A percentile compares a stretch with the other conserved stretches of the same genome.
Conservation (phyloP, 768 basidiomycete species). For the Kwoniella dendrophila region DNA sequence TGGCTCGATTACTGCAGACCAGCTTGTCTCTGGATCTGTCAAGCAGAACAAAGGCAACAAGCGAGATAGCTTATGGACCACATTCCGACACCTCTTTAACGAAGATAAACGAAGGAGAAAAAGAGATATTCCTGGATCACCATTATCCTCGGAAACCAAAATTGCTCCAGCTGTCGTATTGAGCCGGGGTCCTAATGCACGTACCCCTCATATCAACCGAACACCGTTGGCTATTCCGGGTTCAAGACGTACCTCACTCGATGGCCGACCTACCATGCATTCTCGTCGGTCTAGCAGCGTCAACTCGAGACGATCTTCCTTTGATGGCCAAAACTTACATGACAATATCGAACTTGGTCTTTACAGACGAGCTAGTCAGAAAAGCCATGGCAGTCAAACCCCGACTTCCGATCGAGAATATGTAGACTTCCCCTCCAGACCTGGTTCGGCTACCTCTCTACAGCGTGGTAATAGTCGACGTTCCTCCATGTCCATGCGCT, state of each 20-base stretch:
- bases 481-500: slow-evolving; percentile 72
- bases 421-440: slow-evolving; percentile 62
- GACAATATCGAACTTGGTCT: slow-evolving; percentile 62
- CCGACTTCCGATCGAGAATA: slow-evolving; percentile 74
- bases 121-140: slow-evolving; percentile 55
- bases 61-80: slow-evolving; percentile 76
- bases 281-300: slow-evolving; percentile 89
- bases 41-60: slow-evolving; percentile 59
- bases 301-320: slow-evolving; percentile 75
- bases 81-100: slow-evolving; percentile 89
- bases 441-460: slow-evolving; percentile 83
- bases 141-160: slow-evolving; percentile 15
- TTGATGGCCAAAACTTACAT: slow-evolving; percentile 61
- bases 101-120: slow-evolving; percentile 82
- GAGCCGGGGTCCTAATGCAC: slow-evolving; percentile 35
- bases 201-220: slow-evolving; percentile 38
- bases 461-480: slow-evolving; percentile 55
- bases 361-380: slow-evolving; percentile 60
- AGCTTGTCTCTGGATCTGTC: slow-evolving; percentile 7
- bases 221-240: slow-evolving; percentile 28
- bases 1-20: slow-evolving; percentile 11
- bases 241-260: slow-evolving; percentile 45
- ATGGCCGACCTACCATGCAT: slow-evolving; percentile 69
- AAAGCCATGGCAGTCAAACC: slow-evolving; percentile 75
- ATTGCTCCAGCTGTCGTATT: slow-evolving; percentile 34